These are phyloP conservation scores for Durotheca rogersii DNA, from an alignment of 495 filamentous ascomycete species.

Conservation along the genomic window DNA sequence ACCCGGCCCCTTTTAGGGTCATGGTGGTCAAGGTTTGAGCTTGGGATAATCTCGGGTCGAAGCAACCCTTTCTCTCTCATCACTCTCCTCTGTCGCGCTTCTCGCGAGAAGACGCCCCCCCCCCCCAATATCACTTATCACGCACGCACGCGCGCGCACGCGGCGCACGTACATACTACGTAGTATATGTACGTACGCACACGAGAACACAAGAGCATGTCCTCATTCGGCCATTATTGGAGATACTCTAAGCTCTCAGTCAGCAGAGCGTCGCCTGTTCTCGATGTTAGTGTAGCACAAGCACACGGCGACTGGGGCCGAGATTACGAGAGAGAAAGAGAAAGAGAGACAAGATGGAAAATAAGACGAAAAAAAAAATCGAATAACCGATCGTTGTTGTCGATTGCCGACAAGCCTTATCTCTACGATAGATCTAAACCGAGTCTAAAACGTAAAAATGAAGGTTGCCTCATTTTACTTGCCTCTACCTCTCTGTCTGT, in stretches of 20 bases:
- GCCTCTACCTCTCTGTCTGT: background rate
- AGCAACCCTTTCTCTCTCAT: too few species aligned
- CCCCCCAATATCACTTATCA: conserved; percentile 23
- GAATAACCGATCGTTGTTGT: too few species aligned
- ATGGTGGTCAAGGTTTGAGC: conserved; percentile 32
- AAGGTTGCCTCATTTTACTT: background rate
- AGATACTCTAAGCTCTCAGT: conserved; percentile 20
- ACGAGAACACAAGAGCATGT: too few species aligned
- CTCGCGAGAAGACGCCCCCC: conserved; percentile 26
- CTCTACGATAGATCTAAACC: too few species aligned
- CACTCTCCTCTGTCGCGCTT: conserved; percentile 5
- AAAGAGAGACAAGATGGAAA: too few species aligned
- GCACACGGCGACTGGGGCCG: too few species aligned
- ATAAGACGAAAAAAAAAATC: too few species aligned
- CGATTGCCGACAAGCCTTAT: conserved; percentile 2
- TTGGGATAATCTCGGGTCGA: conserved; percentile 42
- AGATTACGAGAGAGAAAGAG: too few species aligned
- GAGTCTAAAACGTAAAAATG: background rate
- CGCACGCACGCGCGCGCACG: too few species aligned
- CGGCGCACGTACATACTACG: too few species aligned
- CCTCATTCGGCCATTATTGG: conserved; percentile 5
- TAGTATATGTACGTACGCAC: too few species aligned
- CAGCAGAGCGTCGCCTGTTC: conserved; percentile 5
- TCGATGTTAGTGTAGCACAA: conserved; percentile 20
- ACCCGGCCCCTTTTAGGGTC: conserved; percentile 38